A percentile compares a stretch with the other conserved stretches of the same genome.
phyloP scores from a whole-genome alignment of 441 rosid species.

The Bruguiera hainesii region DNA sequence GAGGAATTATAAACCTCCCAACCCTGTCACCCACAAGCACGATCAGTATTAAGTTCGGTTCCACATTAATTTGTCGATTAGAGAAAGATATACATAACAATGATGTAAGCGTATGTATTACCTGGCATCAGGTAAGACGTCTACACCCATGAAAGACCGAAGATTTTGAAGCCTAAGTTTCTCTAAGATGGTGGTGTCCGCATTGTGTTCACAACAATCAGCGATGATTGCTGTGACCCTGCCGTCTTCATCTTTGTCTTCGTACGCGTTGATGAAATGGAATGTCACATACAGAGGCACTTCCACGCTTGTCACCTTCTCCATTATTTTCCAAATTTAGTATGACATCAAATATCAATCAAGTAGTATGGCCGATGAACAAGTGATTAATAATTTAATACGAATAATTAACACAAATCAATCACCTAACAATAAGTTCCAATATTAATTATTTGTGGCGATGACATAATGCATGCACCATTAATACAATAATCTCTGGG shows the following conservation, averaged over 20 bases:
- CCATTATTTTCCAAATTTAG: background rate
- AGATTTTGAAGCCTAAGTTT: slow-evolving; percentile 70
- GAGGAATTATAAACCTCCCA: slow-evolving; percentile 82
- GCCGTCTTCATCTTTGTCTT: slow-evolving; percentile 79
- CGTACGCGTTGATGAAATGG: slow-evolving; percentile 94
- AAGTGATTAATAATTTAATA: too few species aligned
- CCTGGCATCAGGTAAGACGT: slow-evolving; percentile 87
- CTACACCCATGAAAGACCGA: slow-evolving; percentile 52
- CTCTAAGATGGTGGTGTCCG: slow-evolving; percentile 73
- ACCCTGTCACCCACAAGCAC: slow-evolving; percentile 37
- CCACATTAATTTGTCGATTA: background rate
- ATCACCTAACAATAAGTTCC: too few species aligned
- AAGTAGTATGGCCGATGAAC: background rate
- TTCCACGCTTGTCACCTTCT: slow-evolving; percentile 84
- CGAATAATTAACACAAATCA: too few species aligned
- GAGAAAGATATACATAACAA: background rate
- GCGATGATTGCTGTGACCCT: slow-evolving; percentile 59
- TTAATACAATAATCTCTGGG: too few species aligned
- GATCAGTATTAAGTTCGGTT: background rate
- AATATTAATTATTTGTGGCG: too few species aligned
- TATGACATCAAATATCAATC: background rate
- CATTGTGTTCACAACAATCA: slow-evolving; percentile 92
- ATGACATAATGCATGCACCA: too few species aligned
- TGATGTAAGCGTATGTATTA: slow-evolving; percentile 6
- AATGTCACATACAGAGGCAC: slow-evolving; percentile 84